These are phyloP conservation scores for Dothideomycetes sp. DNA, from an alignment of 2,329 filamentous ascomycete genomes.

Conservation along the genomic window DNA sequence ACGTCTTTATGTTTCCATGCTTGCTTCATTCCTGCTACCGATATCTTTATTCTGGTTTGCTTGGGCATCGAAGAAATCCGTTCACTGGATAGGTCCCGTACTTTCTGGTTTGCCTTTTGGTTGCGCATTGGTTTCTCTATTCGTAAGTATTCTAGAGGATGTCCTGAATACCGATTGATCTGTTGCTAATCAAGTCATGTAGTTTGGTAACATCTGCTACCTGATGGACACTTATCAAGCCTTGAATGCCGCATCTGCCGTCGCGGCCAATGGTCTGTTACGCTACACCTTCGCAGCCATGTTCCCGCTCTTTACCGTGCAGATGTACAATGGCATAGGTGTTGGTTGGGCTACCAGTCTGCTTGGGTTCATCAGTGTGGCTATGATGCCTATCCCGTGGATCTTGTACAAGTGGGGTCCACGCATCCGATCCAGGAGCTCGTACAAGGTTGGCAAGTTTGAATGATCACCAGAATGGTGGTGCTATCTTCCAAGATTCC, in stretches of 20 bases:
- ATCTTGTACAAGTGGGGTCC: constrained; percentile 22
- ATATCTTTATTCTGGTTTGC: constrained; percentile 31
- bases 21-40: constrained; percentile 9
- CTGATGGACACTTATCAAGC: constrained; percentile 47
- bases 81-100: constrained; percentile 31
- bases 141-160: constrained; percentile 23
- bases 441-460: too few species aligned
- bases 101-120: constrained; percentile 26
- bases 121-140: constrained; percentile 25
- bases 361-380: constrained; percentile 33
- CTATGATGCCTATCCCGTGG: constrained; percentile 31
- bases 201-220: constrained; percentile 31
- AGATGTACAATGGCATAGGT: constrained; percentile 37
- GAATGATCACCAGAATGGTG: too few species aligned
- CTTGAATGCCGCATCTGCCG: constrained; percentile 47
- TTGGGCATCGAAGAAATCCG: constrained; percentile 27
- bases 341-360: constrained; percentile 37
- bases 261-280: constrained; percentile 51
- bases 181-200: background rate
- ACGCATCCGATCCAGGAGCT: background rate
- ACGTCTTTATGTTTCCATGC: constrained; percentile 10
- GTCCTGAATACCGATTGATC: background rate
- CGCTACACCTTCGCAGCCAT: constrained; percentile 47
- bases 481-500: too few species aligned
- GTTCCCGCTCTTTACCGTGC: constrained; percentile 54